Percentiles rank a stretch among this genome's conserved stretches.
Evolutionary conservation across 2,329 filamentous ascomycete species (phyloP).

Genomic region (Penicillium digitatum): DNA sequence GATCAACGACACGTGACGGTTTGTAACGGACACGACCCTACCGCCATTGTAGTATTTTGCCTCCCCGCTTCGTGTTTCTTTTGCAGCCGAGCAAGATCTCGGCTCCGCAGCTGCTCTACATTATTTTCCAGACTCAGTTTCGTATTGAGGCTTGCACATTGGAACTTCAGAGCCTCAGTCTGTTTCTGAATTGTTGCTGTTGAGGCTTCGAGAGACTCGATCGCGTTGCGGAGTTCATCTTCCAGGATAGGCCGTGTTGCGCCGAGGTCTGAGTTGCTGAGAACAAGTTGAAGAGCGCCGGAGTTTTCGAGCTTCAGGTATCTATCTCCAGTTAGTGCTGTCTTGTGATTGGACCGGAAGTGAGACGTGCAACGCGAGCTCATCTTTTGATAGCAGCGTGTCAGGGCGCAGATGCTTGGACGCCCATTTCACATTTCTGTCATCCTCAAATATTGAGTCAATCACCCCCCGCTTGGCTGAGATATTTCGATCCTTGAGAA

Average conservation of each 20-base stretch:
- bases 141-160: conserved; percentile 31
- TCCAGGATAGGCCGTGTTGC: conserved; percentile 39
- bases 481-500: conserved; percentile 32
- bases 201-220: conserved; percentile 36
- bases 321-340: conserved; percentile 17
- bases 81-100: conserved; percentile 30
- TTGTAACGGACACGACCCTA: conserved; percentile 17
- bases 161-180: conserved; percentile 29
- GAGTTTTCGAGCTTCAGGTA: conserved; percentile 35
- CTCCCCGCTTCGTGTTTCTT: conserved; percentile 36
- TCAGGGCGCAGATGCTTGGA: conserved; percentile 30
- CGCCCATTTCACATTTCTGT: conserved; percentile 32
- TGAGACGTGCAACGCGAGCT: conserved; percentile 34
- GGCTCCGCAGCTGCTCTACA: conserved; percentile 22
- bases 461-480: conserved; percentile 28
- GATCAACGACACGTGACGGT: conserved; percentile 11
- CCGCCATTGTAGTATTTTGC: conserved; percentile 33
- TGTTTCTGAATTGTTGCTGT: conserved; percentile 36
- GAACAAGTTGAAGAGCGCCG: conserved; percentile 27
- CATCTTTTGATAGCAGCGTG: conserved; percentile 40
- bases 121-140: conserved; percentile 24
- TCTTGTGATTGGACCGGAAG: not conserved
- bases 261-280: conserved; percentile 26
- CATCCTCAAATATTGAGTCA: conserved; percentile 26
- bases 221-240: conserved; percentile 36